Evolutionary conservation across 192 early-diverging fungal species (phyloP).

Genomic region (Linderina pennispora): DNA sequence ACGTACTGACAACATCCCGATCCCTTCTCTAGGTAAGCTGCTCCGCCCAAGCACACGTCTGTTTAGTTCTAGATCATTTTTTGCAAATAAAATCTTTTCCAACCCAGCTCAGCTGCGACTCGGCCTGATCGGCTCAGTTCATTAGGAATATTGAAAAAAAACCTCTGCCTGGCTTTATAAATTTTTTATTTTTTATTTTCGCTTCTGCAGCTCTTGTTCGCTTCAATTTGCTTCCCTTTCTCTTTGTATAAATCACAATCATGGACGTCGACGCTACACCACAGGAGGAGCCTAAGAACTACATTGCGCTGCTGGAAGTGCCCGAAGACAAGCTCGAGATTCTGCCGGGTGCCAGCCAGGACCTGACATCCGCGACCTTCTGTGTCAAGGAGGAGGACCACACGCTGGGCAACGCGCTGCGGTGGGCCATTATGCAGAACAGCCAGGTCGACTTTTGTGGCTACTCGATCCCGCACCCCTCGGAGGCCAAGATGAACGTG

Average conservation of each 20-base stretch:
- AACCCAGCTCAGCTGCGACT: too few species aligned
- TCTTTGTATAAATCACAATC: neutral
- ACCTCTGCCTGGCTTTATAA: too few species aligned
- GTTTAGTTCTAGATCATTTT: too few species aligned
- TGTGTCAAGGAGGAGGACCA: conserved; percentile 91
- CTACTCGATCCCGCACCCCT: conserved; percentile 97
- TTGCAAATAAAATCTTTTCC: too few species aligned
- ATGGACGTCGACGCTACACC: too few species aligned
- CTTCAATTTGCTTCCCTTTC: neutral
- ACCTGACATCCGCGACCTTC: conserved; percentile 81
- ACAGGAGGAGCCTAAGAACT: too few species aligned
- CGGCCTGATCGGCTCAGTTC: too few species aligned
- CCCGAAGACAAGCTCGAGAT: conserved; percentile 37
- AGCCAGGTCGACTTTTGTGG: conserved; percentile 87
- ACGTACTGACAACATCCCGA: too few species aligned
- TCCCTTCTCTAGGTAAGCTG: too few species aligned
- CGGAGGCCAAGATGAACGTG: conserved; percentile 84
- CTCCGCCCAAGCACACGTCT: too few species aligned
- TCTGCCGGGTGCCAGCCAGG: conserved; percentile 53
- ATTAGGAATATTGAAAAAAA: too few species aligned
- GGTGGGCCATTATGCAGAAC: conserved; percentile 94
- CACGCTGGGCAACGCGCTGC: conserved; percentile 90
- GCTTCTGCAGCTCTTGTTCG: neutral
- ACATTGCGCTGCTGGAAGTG: conserved; percentile 34
- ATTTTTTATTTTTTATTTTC: neutral